A percentile compares a stretch with the other conserved stretches of the same genome.
These are phyloP conservation scores for Epichloe sp. DNA, from an alignment of 2,329 filamentous ascomycete genomes.

Conservation along the genomic window DNA sequence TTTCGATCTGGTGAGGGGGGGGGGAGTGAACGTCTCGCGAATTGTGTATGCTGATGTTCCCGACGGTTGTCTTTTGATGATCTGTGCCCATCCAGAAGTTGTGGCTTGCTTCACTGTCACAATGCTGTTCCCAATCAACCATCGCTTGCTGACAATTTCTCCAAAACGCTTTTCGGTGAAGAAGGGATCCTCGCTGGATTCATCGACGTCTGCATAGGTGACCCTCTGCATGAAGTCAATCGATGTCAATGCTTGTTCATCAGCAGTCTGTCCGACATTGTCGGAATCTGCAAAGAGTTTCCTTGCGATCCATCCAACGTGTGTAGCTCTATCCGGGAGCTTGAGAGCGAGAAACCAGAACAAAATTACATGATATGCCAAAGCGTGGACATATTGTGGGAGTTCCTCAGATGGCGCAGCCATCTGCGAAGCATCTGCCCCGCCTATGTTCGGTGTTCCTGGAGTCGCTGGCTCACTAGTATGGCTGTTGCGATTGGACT, in stretches of 20 bases:
- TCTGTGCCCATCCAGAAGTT: slow-evolving; percentile 52
- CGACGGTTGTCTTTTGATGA: slow-evolving; percentile 61
- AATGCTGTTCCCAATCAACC: slow-evolving; percentile 62
- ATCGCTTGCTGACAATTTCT: slow-evolving; percentile 52
- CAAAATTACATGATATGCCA: slow-evolving; percentile 89
- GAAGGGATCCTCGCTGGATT: slow-evolving; percentile 53
- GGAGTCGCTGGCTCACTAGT: slow-evolving; percentile 28
- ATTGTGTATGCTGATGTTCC: slow-evolving; percentile 48
- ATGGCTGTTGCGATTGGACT: slow-evolving; percentile 32
- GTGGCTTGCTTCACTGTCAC: slow-evolving; percentile 61
- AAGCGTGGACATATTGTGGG: slow-evolving; percentile 83
- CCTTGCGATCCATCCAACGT: slow-evolving; percentile 83
- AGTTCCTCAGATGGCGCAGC: slow-evolving; percentile 50
- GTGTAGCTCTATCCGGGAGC: slow-evolving; percentile 66
- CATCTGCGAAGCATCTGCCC: slow-evolving; percentile 20
- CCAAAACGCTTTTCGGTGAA: slow-evolving; percentile 54
- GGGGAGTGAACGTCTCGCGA: slow-evolving; percentile 46
- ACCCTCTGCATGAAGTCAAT: slow-evolving; percentile 91
- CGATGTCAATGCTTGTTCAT: slow-evolving; percentile 88
- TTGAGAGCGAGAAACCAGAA: slow-evolving; percentile 95
- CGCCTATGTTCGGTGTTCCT: slow-evolving; percentile 10
- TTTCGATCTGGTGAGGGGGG: slow-evolving; percentile 41
- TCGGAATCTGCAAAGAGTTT: slow-evolving; percentile 70
- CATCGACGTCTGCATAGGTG: slow-evolving; percentile 72
- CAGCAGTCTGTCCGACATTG: slow-evolving; percentile 55